These are phyloP conservation scores for Phytophthora tentaculata DNA, from an alignment of 352 stramenopile genomes.

Conservation along the genomic window DNA sequence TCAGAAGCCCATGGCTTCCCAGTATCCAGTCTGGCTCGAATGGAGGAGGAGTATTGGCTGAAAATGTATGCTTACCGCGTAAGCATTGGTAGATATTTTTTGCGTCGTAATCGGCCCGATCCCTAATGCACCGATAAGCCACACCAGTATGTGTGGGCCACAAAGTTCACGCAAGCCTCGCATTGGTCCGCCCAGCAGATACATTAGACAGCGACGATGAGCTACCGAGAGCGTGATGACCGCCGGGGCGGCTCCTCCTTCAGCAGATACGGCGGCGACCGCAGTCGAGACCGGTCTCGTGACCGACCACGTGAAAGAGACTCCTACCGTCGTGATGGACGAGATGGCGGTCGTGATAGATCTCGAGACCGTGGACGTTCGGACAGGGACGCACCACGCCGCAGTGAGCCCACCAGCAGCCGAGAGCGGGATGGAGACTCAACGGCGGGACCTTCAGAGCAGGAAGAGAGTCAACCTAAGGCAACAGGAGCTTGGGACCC, in stretches of 20 bases:
- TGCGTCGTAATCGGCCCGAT: constrained; percentile 20
- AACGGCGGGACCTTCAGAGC: not conserved
- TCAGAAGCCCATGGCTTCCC: constrained; percentile 2
- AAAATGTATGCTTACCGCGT: constrained; percentile 9
- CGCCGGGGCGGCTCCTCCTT: constrained; percentile 30
- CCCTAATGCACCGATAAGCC: not conserved
- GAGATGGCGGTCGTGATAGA: constrained; percentile 25
- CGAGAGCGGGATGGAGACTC: constrained; percentile 40
- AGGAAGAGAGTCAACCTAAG: constrained; percentile 39
- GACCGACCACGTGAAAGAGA: constrained; percentile 41
- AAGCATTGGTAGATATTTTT: constrained; percentile 22
- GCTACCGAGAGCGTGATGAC: constrained; percentile 34
- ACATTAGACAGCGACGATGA: constrained; percentile 34
- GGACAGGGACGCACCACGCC: constrained; percentile 44
- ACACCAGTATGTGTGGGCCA: constrained; percentile 1
- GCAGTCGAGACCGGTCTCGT: constrained; percentile 31
- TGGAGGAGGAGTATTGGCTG: constrained; percentile 2
- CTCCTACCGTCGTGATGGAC: constrained; percentile 40
- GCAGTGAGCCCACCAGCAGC: constrained; percentile 33
- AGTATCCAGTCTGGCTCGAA: constrained; percentile 32
- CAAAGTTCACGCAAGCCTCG: not conserved
- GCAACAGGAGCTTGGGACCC: constrained; percentile 68
- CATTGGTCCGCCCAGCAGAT: not conserved
- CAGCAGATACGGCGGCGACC: constrained; percentile 35
- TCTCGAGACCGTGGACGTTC: constrained; percentile 37